Evolutionary conservation across 2,329 filamentous ascomycete genomes (phyloP), one percentile per base, ranked within the genome.

Genomic region (Aspergillus fumigatiaffinis): DNA sequence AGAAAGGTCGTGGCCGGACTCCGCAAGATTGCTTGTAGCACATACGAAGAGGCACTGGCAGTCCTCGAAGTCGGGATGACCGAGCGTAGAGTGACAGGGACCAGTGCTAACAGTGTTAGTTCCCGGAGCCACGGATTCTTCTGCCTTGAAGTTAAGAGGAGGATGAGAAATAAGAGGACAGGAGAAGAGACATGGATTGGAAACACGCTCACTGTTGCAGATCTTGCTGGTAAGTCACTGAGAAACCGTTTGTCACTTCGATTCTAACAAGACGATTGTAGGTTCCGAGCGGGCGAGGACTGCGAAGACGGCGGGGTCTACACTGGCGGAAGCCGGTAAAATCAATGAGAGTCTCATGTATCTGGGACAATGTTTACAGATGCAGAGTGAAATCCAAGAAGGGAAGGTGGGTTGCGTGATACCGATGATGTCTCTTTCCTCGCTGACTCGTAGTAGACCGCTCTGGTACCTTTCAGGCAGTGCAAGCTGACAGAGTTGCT

Each of bases 261-360:
- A 5, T 26, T 26, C 6, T 26, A n/a, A n/a, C n/a, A n/a, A n/a
- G 54, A 42, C 5, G 29, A 56, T 41, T 52, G 53, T 59, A 82
- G 83, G 83, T 14, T 97, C 94, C 60, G 94, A 99, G 76, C 87
- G 94, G 59, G 93, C 93, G 17, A 84, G 92, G 59, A 92, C 94
- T 62, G 92, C 94, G 26, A 97, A 97, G 80, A 97, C 94, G 0
- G 90, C 92, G 0, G 94, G 94, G 12, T 87, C 91, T 3, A 97
- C 93, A 0, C 83, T 99, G 14, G 93, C 90, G 0, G 94, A 99
- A 77, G 94, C 93, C 38, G 94, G 94, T 53, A 97, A 97, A 77
- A 99, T 99, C 72, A 99, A 99, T 69, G 92, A 97, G 74, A 96
- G 91, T 69, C 79, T 99, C 70, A 99, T 99, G 94, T 97, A 97